Evolutionary conservation across 805 yeast genomes (phyloP), one percentile per base, ranked within the genome.

Genomic region (Nakazawaea sp.): DNA sequence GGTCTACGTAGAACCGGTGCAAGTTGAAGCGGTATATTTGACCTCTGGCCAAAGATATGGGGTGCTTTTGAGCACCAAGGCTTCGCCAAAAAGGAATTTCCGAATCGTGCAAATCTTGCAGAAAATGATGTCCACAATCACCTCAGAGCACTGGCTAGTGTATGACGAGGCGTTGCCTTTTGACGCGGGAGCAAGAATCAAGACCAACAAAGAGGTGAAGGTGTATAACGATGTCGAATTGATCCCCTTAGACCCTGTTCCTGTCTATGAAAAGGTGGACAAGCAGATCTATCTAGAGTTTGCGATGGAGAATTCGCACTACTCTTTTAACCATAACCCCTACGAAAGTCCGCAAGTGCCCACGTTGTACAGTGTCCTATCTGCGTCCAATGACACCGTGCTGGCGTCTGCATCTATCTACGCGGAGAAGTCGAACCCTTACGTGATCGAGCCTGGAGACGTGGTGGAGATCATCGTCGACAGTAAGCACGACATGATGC

Each of bases 1-100:
- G 17, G 64, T 72, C n/a, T 55, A 64, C 33, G 72, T 75, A 2
- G 66, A 69, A 36, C 77, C 75, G 13, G 57, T 55, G 41, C 61
- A 58, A 26, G 66, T 72, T 2, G 68, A 64, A 13, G 62, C 75
- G 26, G 40, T 76, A n/a, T 63, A 66, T 41, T 40, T 76, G 21
- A 28, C 17, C 9, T 20, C 37, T 20, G 72, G 71, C 23, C 72
- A 67, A 53, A 52, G 72, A 42, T 65, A 65, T 46, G 58, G 64
- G 12, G 68, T 64, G 4, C 56, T 67, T 46, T 40, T 67, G 28
- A 53, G 46, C 17, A 62, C 72, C 25, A 64, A 64, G 44, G 15
- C 17, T 18, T 41, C 32, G n/a, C 36, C 58, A 19, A 47, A 44
- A n/a, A 53, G 50, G 37, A 59, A 63, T 39, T 66, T 49, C 47